Percentiles rank a stretch among this genome's conserved stretches.
Evolutionary conservation across 164 flowering plant genomes (phyloP).

Genomic region (Umbilicus rupestris): DNA sequence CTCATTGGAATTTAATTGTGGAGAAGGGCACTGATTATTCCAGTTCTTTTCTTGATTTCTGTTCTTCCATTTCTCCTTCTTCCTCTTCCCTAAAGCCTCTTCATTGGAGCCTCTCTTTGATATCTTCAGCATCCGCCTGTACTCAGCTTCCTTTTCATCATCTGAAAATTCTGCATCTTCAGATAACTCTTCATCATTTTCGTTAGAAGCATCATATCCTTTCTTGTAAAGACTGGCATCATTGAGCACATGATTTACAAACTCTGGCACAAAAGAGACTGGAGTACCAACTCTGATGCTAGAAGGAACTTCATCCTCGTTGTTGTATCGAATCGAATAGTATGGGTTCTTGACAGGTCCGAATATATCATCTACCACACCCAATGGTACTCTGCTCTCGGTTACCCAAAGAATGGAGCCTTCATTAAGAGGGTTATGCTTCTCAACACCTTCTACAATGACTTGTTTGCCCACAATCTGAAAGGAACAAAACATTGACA

Average conservation of each 20-base stretch:
- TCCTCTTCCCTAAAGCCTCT: constrained; percentile 27
- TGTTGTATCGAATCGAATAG: constrained; percentile 77
- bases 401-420: constrained; percentile 96
- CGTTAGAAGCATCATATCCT: constrained; percentile 94
- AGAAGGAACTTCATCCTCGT: constrained; percentile 65
- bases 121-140: constrained; percentile 43
- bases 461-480: constrained; percentile 73
- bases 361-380: constrained; percentile 80
- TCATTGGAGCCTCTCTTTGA: constrained; percentile 47
- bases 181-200: constrained; percentile 71
- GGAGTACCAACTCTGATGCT: constrained; percentile 48
- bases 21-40: constrained; percentile 17
- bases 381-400: constrained; percentile 56
- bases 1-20: constrained; percentile 6
- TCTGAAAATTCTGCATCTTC: constrained; percentile 87
- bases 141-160: constrained; percentile 95
- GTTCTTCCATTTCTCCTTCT: constrained; percentile 32
- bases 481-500: constrained; percentile 9
- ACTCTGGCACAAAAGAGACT: constrained; percentile 72
- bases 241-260: constrained; percentile 65
- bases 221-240: constrained; percentile 61
- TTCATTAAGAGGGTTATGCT: constrained; percentile 81
- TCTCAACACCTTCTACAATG: constrained; percentile 81
- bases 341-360: constrained; percentile 92
- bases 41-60: constrained; percentile 21